Evolutionary conservation across 768 basidiomycete species (phyloP).

Genomic region (Suillus occidentalis): DNA sequence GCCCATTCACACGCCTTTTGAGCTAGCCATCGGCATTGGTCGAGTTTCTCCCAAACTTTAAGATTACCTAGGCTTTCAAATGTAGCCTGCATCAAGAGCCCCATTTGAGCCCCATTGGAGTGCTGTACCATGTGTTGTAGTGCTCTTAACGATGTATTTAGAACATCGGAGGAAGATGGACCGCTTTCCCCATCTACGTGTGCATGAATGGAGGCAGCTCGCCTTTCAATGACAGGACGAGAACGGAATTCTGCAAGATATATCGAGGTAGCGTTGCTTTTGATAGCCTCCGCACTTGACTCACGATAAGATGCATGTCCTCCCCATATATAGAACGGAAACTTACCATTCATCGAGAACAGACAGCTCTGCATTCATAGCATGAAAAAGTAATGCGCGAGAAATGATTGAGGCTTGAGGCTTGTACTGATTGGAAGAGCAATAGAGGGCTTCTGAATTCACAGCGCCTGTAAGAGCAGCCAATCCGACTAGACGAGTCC

Average conservation of each 20-base stretch:
- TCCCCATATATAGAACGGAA: neutral
- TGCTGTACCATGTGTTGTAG: constrained; percentile 72
- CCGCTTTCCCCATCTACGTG: constrained; percentile 89
- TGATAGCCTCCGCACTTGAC: constrained; percentile 57
- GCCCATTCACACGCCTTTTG: constrained; percentile 82
- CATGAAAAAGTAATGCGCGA: constrained; percentile 65
- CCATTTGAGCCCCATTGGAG: constrained; percentile 74
- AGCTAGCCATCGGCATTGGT: constrained; percentile 82
- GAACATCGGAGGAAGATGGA: constrained; percentile 71
- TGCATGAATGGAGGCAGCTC: constrained; percentile 86
- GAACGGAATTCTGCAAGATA: constrained; percentile 85
- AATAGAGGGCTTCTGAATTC: constrained; percentile 82
- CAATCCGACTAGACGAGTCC: constrained; percentile 83
- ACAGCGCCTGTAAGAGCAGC: constrained; percentile 79
- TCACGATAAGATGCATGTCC: neutral
- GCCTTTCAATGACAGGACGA: constrained; percentile 73
- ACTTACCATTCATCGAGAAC: constrained; percentile 67
- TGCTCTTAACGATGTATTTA: constrained; percentile 70
- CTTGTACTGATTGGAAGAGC: constrained; percentile 68
- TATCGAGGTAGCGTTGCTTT: constrained; percentile 69
- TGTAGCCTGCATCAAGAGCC: constrained; percentile 67
- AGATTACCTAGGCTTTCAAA: constrained; percentile 66
- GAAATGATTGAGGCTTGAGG: constrained; percentile 71
- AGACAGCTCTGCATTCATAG: constrained; percentile 61
- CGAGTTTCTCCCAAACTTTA: constrained; percentile 62